A percentile compares a stretch with the other conserved stretches of the same genome.
phyloP scores from a whole-genome alignment of 2,329 filamentous ascomycete genomes.

The Trichoderma sp. region DNA sequence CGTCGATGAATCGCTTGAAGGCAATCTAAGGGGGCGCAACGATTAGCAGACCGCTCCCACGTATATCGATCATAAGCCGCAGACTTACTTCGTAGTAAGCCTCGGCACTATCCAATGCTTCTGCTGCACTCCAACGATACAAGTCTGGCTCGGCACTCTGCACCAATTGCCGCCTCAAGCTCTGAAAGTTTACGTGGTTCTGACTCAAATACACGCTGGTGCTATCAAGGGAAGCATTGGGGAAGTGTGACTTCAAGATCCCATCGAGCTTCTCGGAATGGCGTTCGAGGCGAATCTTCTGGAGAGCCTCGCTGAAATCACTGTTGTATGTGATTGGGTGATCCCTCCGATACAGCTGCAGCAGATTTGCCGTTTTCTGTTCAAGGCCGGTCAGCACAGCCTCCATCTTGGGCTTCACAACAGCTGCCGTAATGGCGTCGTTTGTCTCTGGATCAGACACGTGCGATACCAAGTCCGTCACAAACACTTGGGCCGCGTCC shows the following conservation, averaged over 20 bases:
- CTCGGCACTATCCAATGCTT: constrained; percentile 44
- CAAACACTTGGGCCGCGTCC: constrained; percentile 26
- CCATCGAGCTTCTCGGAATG: background rate
- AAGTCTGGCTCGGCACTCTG: constrained; percentile 34
- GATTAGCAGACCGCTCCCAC: background rate
- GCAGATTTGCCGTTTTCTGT: constrained; percentile 48
- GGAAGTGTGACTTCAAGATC: background rate
- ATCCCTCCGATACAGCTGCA: constrained; percentile 46
- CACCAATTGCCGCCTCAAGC: background rate
- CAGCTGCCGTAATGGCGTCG: constrained; percentile 20
- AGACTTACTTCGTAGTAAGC: constrained; percentile 46
- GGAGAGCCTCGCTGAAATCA: constrained; percentile 47
- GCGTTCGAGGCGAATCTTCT: constrained; percentile 34
- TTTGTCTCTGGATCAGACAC: constrained; percentile 31
- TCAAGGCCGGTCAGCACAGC: constrained; percentile 37
- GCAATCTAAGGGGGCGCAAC: constrained; percentile 29
- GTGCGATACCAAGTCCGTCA: constrained; percentile 24
- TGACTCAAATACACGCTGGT: background rate
- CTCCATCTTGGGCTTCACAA: constrained; percentile 33
- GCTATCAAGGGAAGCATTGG: background rate
- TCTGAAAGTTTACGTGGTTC: background rate
- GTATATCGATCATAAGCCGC: too few relatives aligned
- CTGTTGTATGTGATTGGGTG: constrained; percentile 60
- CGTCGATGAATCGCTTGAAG: constrained; percentile 32
- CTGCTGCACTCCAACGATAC: constrained; percentile 37